Conservation (phyloP, 2,329 filamentous ascomycete genomes). For the Xylaria sp. region DNA sequence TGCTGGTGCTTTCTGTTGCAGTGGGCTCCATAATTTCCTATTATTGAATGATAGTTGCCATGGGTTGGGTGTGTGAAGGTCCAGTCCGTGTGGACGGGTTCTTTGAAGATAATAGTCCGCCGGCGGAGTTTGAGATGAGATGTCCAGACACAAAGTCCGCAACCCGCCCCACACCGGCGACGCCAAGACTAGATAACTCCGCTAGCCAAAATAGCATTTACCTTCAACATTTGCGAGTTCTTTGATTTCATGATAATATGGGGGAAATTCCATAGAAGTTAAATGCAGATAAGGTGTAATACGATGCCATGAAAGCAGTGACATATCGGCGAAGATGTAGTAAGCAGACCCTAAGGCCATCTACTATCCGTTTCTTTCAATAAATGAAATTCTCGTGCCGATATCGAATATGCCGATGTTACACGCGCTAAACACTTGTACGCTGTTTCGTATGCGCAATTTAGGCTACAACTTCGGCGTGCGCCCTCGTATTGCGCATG, state of each 20-base stretch:
- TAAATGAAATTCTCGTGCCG: too few species aligned
- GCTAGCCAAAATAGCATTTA: background rate
- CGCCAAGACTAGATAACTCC: slow-evolving; percentile 23
- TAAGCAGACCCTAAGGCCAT: too few species aligned
- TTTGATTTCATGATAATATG: background rate
- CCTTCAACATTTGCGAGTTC: background rate
- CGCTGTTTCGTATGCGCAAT: too few species aligned
- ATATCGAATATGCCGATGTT: too few species aligned
- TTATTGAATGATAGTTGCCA: background rate
- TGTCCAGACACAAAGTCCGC: slow-evolving; percentile 13
- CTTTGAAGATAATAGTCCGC: slow-evolving; percentile 3
- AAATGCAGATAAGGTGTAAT: too few species aligned
- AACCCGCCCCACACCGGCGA: slow-evolving; percentile 21
- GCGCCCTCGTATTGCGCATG: too few species aligned
- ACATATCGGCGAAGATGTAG: too few species aligned
- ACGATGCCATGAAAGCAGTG: too few species aligned
- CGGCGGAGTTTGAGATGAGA: slow-evolving; percentile 16
- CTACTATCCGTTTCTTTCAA: too few species aligned
- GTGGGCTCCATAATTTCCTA: background rate
- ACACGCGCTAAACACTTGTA: too few species aligned
- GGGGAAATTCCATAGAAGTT: too few species aligned
- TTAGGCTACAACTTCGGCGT: too few species aligned
- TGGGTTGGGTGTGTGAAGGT: background rate
- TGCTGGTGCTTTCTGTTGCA: background rate
- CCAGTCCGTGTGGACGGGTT: background rate